Conservation (phyloP, 2,329 filamentous ascomycete species). For the Fusarium algeriense region DNA sequence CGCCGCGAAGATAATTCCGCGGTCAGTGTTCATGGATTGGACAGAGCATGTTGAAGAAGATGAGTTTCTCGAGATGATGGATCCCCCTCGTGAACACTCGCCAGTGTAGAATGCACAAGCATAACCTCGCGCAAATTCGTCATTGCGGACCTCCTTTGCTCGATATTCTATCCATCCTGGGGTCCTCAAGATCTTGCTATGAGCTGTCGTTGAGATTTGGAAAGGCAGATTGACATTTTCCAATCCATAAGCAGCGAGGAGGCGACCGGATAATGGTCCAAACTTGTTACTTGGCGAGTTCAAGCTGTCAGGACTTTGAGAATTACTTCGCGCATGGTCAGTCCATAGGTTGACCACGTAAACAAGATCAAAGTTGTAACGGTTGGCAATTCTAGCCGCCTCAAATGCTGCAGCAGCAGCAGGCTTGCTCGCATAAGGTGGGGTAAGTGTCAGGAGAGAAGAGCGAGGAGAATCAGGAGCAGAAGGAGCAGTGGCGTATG, state of each 20-base stretch:
- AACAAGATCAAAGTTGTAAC: slow-evolving; percentile 69
- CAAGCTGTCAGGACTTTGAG: slow-evolving; percentile 10
- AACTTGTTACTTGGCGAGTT: slow-evolving; percentile 21
- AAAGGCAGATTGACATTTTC: slow-evolving; percentile 64
- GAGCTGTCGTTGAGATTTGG: slow-evolving; percentile 63
- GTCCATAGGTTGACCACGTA: slow-evolving; percentile 72
- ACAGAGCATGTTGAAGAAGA: slow-evolving; percentile 44
- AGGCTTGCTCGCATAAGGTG: slow-evolving; percentile 59
- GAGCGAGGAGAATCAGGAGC: slow-evolving; percentile 43
- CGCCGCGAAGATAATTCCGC: slow-evolving; percentile 68
- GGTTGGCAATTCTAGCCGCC: slow-evolving; percentile 66
- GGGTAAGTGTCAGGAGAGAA: slow-evolving; percentile 58
- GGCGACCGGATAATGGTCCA: slow-evolving; percentile 58
- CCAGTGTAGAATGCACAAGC: slow-evolving; percentile 66
- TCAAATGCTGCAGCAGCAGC: slow-evolving; percentile 65
- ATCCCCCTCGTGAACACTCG: slow-evolving; percentile 48
- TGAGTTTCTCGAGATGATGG: slow-evolving; percentile 44
- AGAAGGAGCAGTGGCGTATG: slow-evolving; percentile 37
- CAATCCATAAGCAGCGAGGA: slow-evolving; percentile 68
- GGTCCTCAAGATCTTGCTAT: slow-evolving; percentile 62
- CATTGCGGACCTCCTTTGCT: slow-evolving; percentile 55
- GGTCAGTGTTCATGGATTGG: slow-evolving; percentile 53
- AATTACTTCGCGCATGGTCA: slow-evolving; percentile 34
- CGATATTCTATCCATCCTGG: slow-evolving; percentile 67
- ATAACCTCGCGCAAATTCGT: slow-evolving; percentile 65